Base-by-base conservation (phyloP, 441 rosid genomes). In the Aquilaria agallochum region DNA sequence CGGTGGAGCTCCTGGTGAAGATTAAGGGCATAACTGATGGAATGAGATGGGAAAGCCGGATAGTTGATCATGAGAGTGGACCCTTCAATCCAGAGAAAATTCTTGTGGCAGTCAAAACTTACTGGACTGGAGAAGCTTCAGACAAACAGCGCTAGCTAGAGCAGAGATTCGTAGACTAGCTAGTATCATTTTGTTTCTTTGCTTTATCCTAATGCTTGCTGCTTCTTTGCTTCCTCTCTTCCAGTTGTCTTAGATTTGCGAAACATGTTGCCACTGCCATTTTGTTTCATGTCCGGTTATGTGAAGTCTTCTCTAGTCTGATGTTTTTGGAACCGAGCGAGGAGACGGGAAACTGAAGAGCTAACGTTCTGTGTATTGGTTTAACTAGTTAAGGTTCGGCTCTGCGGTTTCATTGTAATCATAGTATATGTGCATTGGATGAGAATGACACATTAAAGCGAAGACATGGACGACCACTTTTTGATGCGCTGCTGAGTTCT, bases 81-180 rank as follows among this genome's bases (percentile, higher is more conserved):
- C 98, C 97, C 13, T 93, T 90, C 69, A 90, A 81, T 72, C 96
- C 96, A 0, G 98, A 93, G 88, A 93, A 93, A 71, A 82, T 93
- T 50, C 87, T 93, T 68, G 77, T 93, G 14, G 91, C 97, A 52
- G 91, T 81, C 68, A 93, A 90, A 80, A 78, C 80, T 7, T 93
- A 93, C 60, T 93, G 98, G 98, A 88, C 97, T 0, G 97, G 91
- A 60, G 77, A 78, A 64, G 51, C 78, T 34, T 54, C 72, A 13
- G 31, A 67, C 59, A 76, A 72, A 54, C 66, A 72, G 63, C 62
- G 49, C 30, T 67, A 75, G 76, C 11, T 20, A 20, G 27, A 20
- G 9, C 50, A 58, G n/a, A 54, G 44, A 57, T 50, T 54, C 27
- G 63, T 67, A 62, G 34, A 32, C n/a, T 31, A 32, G 15, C 36